These are phyloP conservation scores for Aaosphaeria arxii DNA, from an alignment of 2,329 filamentous ascomycete genomes.

Conservation along the genomic window DNA sequence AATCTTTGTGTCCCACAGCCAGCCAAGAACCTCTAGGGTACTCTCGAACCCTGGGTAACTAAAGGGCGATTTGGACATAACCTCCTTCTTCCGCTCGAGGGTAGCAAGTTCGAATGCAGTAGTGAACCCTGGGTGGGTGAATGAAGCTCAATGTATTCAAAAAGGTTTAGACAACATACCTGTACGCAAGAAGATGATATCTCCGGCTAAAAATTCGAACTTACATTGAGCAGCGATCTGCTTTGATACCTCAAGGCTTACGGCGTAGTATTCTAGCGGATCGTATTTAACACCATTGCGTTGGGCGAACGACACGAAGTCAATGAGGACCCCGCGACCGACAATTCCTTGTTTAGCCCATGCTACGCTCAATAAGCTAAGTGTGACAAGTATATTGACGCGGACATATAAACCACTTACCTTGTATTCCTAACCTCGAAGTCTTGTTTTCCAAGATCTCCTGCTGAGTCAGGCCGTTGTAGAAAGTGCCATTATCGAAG, in stretches of 20 bases:
- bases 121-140: conserved; percentile 10
- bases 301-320: conserved; percentile 15
- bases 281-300: conserved; percentile 16
- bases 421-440: conserved; percentile 14
- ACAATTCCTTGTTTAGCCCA: conserved; percentile 20
- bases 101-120: conserved; percentile 13
- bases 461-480: conserved; percentile 15
- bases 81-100: conserved; percentile 11
- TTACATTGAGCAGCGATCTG: conserved; percentile 14
- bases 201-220: conserved; percentile 15
- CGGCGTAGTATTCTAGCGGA: conserved; percentile 13
- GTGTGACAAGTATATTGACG: neutral
- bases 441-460: conserved; percentile 16
- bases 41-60: conserved; percentile 18
- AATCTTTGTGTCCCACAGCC: conserved; percentile 28
- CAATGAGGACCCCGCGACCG: conserved; percentile 19
- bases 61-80: conserved; percentile 17
- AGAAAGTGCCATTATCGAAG: conserved; percentile 19
- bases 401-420: conserved; percentile 3
- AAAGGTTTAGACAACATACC: conserved; percentile 4
- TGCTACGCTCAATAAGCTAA: conserved; percentile 7
- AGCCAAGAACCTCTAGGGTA: conserved; percentile 21
- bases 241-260: conserved; percentile 10
- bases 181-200: conserved; percentile 20
- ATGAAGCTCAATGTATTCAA: neutral